Conservation (phyloP, 2,329 filamentous ascomycete genomes). For the Alternaria gaisen region DNA sequence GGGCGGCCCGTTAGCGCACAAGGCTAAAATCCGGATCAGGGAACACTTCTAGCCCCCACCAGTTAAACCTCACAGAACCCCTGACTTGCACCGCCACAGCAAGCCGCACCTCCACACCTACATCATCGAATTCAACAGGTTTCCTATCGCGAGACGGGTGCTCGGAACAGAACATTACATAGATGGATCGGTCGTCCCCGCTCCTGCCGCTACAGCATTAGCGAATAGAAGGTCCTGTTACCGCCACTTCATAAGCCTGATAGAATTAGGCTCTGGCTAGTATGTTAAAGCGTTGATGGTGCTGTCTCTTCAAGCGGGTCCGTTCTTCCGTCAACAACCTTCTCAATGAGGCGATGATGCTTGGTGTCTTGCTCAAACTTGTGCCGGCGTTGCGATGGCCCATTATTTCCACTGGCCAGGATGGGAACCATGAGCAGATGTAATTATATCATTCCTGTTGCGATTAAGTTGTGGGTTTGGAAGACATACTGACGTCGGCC, state of each 20-base stretch:
- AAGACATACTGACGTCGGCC: background rate
- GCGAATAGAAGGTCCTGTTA: background rate
- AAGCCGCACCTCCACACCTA: conserved; percentile 8
- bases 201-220: conserved; percentile 4
- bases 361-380: conserved; percentile 10
- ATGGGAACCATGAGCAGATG: conserved; percentile 8
- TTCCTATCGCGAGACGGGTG: conserved; percentile 7
- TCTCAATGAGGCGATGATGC: conserved; percentile 11
- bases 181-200: conserved; percentile 2
- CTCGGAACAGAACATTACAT: conserved; percentile 6
- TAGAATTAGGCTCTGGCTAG: background rate
- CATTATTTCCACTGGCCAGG: background rate
- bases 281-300: conserved; percentile 4
- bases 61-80: conserved; percentile 1
- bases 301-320: conserved; percentile 2
- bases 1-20: conserved; percentile 2
- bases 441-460: background rate
- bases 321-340: conserved; percentile 3
- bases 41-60: background rate
- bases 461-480: background rate
- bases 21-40: background rate
- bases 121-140: conserved; percentile 9
- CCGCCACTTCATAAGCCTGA: conserved; percentile 1
- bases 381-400: conserved; percentile 13
- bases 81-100: conserved; percentile 7